Evolutionary conservation across 139 green algal species (phyloP), one percentile per base, ranked within the genome.

Genomic region (Haematococcus sp.): DNA sequence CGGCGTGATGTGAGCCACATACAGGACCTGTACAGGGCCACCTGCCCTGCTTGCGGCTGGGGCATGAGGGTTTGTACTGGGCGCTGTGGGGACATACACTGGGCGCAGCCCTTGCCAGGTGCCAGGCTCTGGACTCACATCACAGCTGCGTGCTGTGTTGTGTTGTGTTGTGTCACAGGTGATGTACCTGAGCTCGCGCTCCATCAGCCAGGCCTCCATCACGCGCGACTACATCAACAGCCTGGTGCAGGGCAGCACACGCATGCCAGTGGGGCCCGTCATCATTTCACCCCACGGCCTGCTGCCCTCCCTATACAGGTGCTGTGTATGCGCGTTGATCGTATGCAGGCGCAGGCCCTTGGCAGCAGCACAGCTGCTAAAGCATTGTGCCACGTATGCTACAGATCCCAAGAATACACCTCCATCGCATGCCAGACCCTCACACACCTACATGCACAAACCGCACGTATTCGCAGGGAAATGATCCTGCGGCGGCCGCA

Each of bases 221-320:
- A 98, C 94, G 2, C 88, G 94, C n/a, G 89, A 93, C 77, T 98
- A 94, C 78, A 84, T 98, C 40, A 87, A 93, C 81, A 90, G 73
- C 34, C 82, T 98, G 32, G 84, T 88, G 46, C 91, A 98, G 78
- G 91, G 89, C n/a, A 68, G 85, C 32, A 77, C 88, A 76, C 83
- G 81, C 66, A 90, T 97, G 81, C 88, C 88, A 2, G 35, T 83
- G 51, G 94, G 94, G 1, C 94, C 94, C 17, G 91, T 98, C 71
- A 94, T 98, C 75, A 96, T 97, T 30, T 97, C 93, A 9, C 94
- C 94, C 11, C 91, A 98, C 71, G 92, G 93, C 40, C 85, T 98
- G 23, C 82, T 97, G 64, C 93, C 92, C 4, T 94, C 89, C 20
- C 83, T 98, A 51, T 98, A 97, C 86, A 88, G 93, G 58, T 89